These are phyloP conservation scores for Solanum neorickii DNA, from an alignment of 257 asterid species.

Conservation along the genomic window DNA sequence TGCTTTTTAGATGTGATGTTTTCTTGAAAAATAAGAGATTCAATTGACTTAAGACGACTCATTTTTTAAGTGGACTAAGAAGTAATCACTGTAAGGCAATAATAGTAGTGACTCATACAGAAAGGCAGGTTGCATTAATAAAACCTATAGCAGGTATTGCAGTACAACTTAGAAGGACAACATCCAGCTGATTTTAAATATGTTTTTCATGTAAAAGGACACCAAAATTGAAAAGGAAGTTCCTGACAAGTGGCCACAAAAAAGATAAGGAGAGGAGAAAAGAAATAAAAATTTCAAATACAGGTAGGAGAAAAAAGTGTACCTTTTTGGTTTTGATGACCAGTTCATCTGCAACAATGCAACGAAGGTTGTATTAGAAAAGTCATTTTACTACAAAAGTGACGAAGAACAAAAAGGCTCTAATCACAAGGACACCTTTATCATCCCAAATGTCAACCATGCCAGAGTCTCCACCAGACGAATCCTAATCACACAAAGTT, in stretches of 20 bases:
- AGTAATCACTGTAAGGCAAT: background rate
- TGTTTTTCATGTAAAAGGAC: background rate
- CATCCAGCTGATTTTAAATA: background rate
- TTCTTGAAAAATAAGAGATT: background rate
- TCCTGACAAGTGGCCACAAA: background rate
- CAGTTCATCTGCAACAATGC: slow-evolving; percentile 39
- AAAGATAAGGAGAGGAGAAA: background rate
- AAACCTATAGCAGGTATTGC: background rate
- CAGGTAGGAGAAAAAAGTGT: background rate
- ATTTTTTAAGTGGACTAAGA: background rate
- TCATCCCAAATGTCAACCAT: slow-evolving; percentile 58
- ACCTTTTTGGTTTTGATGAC: slow-evolving; percentile 47
- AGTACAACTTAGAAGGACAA: background rate
- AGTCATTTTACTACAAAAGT: background rate
- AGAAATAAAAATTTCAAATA: background rate
- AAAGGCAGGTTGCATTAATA: background rate
- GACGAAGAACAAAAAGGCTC: background rate
- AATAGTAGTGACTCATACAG: background rate
- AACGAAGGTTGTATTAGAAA: slow-evolving; percentile 7
- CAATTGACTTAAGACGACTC: background rate
- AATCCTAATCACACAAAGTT: slow-evolving; percentile 26
- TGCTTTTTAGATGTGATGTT: background rate
- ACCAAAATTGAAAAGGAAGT: background rate
- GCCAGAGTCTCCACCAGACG: slow-evolving; percentile 25
- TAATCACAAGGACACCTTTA: slow-evolving; percentile 23